Base-by-base conservation (phyloP, 73 alveolate genomes). In the Symbiodinium natans region DNA sequence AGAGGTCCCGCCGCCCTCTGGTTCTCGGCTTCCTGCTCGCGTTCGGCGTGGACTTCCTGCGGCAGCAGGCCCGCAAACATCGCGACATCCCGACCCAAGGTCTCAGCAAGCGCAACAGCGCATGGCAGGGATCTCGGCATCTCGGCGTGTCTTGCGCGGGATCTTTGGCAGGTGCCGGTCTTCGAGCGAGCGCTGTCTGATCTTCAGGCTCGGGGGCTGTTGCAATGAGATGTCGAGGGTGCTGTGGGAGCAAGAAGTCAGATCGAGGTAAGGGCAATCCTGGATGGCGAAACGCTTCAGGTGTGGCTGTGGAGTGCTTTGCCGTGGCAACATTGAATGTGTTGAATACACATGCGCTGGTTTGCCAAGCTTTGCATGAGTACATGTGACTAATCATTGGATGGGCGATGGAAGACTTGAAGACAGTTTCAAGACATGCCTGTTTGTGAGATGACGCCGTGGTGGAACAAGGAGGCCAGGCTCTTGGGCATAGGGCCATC, bases 11-110 rank as follows among this genome's bases (percentile, higher is more conserved):
- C 4, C 34, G 43, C 25, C 90, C 98, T 21, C 34, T 77, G 85
- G 39, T 92, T 46, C n/a, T 92, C 17, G 46, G 84, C 48, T 92
- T 92, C 40, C 36, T 80, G 71, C 42, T 92, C 54, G 83, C 92
- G 63, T 92, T 92, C 8, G 87, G 92, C 7, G 21, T 80, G 83
- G 98, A 92, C 84, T 92, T 92, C 36, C 68, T 77, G 42, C 92
- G 98, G 43, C 98, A 92, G 92, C 90, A 77, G 41, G 98, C 85
- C 83, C 36, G 10, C 36, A n/a, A n/a, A n/a, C n/a, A n/a, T n/a
- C n/a, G n/a, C n/a, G n/a, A n/a, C n/a, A n/a, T n/a, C n/a, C n/a
- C n/a, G n/a, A n/a, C n/a, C n/a, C n/a, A n/a, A n/a, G n/a, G n/a
- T n/a, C n/a, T n/a, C n/a, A n/a, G n/a, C n/a, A n/a, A n/a, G n/a